phyloP scores from a whole-genome alignment of 192 early-diverging fungal genomes.

The Martensiomyces pterosporus region DNA sequence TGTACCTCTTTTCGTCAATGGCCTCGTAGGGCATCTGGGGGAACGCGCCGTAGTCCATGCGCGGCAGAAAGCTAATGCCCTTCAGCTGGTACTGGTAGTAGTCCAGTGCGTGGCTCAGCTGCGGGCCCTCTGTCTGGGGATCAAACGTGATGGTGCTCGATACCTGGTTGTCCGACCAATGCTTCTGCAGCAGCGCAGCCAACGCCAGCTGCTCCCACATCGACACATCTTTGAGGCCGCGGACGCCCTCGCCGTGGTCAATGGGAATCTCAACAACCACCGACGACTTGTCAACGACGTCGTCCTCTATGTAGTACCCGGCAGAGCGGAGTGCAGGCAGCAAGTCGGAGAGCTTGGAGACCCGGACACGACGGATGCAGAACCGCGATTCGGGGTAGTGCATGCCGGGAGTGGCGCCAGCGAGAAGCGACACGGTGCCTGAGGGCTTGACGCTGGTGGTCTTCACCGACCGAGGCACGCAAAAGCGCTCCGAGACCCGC shows the following conservation, averaged over 20 bases:
- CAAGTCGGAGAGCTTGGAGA: constrained; percentile 29
- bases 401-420: constrained; percentile 53
- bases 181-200: constrained; percentile 45
- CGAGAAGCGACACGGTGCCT: constrained; percentile 48
- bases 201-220: constrained; percentile 53
- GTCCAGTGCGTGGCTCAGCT: constrained; percentile 30
- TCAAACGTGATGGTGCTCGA: constrained; percentile 52
- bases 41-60: constrained; percentile 31
- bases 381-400: constrained; percentile 52
- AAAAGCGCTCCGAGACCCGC: constrained; percentile 35
- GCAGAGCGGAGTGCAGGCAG: constrained; percentile 10
- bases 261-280: constrained; percentile 48
- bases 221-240: constrained; percentile 29
- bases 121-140: constrained; percentile 18
- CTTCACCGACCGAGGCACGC: constrained; percentile 43
- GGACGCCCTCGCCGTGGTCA: constrained; percentile 45
- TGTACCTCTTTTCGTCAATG: constrained; percentile 29
- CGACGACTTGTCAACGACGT: constrained; percentile 33
- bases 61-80: constrained; percentile 48
- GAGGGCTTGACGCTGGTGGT: constrained; percentile 50
- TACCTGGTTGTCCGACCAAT: constrained; percentile 53
- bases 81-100: constrained; percentile 54
- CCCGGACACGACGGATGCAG: constrained; percentile 48
- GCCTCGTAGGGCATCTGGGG: constrained; percentile 53
- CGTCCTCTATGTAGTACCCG: constrained; percentile 42